Conservation (phyloP, 768 basidiomycete genomes). For the Chiua virens region DNA sequence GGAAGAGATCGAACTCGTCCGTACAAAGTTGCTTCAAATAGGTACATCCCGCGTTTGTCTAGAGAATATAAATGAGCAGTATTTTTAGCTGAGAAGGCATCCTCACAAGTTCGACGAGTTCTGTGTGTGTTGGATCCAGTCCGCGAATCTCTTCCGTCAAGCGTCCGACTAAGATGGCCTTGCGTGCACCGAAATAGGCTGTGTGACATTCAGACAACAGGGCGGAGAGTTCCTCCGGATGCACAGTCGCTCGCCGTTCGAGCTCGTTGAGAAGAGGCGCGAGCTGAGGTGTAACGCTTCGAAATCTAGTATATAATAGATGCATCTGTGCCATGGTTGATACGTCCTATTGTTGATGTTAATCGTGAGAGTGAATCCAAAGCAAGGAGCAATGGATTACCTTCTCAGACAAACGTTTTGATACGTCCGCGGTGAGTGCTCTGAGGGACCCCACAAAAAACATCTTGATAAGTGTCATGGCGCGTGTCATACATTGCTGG, state of each 20-base stretch:
- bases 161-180: constrained; percentile 66
- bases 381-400: constrained; percentile 33
- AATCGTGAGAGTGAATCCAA: neutral
- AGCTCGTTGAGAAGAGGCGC: constrained; percentile 82
- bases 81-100: neutral
- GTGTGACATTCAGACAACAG: constrained; percentile 85
- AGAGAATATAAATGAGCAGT: neutral
- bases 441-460: constrained; percentile 87
- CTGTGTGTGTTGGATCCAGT: constrained; percentile 74
- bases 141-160: constrained; percentile 81
- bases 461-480: constrained; percentile 98
- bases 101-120: constrained; percentile 83
- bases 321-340: constrained; percentile 79
- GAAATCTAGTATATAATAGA: constrained; percentile 88
- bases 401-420: constrained; percentile 73
- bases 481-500: constrained; percentile 96
- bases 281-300: constrained; percentile 65
- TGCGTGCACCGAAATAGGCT: constrained; percentile 78
- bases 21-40: constrained; percentile 90
- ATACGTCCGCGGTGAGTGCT: constrained; percentile 75
- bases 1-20: constrained; percentile 85
- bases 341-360: constrained; percentile 52
- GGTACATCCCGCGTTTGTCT: constrained; percentile 91
- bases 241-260: constrained; percentile 69
- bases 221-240: constrained; percentile 82